Conservation (phyloP, 2,329 filamentous ascomycete species). For the Seiridium unicorne region DNA sequence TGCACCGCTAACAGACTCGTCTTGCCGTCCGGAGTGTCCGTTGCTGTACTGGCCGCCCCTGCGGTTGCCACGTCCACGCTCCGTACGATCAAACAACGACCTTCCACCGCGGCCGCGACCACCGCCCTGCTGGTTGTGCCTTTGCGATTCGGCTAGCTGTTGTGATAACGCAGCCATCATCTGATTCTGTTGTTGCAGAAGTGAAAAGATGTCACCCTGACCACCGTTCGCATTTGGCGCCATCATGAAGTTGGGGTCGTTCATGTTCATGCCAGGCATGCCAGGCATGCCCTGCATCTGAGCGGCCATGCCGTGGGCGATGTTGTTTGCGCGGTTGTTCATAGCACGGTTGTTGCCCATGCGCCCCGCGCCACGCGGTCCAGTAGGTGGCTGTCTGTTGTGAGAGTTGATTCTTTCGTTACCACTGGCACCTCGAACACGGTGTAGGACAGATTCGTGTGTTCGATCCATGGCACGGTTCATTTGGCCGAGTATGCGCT, state of each 20-base stretch:
- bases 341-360: conserved; percentile 41
- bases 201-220: conserved; percentile 70
- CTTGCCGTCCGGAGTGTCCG: conserved; percentile 27
- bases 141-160: conserved; percentile 57
- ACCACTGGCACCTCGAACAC: conserved; percentile 70
- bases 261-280: conserved; percentile 40
- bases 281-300: conserved; percentile 39
- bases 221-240: conserved; percentile 42
- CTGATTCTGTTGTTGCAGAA: conserved; percentile 83
- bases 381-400: conserved; percentile 66
- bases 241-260: conserved; percentile 48
- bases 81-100: conserved; percentile 75
- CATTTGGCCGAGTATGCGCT: conserved; percentile 82
- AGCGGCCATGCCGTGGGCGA: conserved; percentile 45
- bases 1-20: conserved; percentile 31
- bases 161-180: conserved; percentile 78
- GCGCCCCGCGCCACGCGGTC: conserved; percentile 57
- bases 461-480: conserved; percentile 79
- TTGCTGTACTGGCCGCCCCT: conserved; percentile 42
- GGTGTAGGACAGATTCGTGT: conserved; percentile 74
- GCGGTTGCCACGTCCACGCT: conserved; percentile 54
- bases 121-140: conserved; percentile 39
- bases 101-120: conserved; percentile 45
- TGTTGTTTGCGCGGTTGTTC: conserved; percentile 48
- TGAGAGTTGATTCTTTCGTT: conserved; percentile 82